These are phyloP conservation scores for Endothia cerciana DNA, from an alignment of 2,329 filamentous ascomycete species.

Conservation along the genomic window DNA sequence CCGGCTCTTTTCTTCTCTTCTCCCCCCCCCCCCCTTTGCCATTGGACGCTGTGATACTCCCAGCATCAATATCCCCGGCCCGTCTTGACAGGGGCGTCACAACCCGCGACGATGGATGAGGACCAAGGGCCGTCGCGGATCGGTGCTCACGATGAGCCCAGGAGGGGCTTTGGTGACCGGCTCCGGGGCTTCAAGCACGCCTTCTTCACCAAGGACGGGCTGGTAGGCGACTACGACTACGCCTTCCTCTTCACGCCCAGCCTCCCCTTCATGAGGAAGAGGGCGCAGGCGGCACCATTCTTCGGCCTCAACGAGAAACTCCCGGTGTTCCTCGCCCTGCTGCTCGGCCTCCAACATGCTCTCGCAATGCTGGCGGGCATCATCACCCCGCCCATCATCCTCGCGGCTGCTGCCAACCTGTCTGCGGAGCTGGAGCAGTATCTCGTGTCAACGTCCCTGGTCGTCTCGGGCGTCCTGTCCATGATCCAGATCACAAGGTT, in stretches of 20 bases:
- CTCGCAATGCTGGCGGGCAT: slow-evolving; percentile 76
- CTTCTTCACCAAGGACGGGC: slow-evolving; percentile 67
- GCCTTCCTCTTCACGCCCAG: slow-evolving; percentile 82
- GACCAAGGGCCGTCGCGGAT: slow-evolving; percentile 57
- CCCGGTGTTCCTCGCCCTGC: slow-evolving; percentile 72
- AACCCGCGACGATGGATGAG: slow-evolving; percentile 53
- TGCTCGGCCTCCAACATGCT: slow-evolving; percentile 80
- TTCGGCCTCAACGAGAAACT: slow-evolving; percentile 82
- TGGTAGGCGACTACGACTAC: slow-evolving; percentile 89
- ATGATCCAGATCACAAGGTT: slow-evolving; percentile 78
- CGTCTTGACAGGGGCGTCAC: background rate
- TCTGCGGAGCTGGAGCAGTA: slow-evolving; percentile 67
- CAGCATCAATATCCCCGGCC: background rate
- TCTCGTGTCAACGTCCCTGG: slow-evolving; percentile 76
- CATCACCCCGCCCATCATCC: slow-evolving; percentile 78
- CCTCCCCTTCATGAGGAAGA: slow-evolving; percentile 77
- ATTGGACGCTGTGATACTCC: no score
- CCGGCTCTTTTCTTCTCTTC: no score
- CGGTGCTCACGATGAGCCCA: slow-evolving; percentile 43
- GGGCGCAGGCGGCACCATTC: slow-evolving; percentile 67
- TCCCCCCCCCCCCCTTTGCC: background rate
- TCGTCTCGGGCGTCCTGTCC: slow-evolving; percentile 77
- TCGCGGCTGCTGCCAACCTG: slow-evolving; percentile 68
- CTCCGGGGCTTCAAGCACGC: slow-evolving; percentile 42
- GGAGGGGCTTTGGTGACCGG: slow-evolving; percentile 39